These are phyloP conservation scores for Geranomyces michiganensis DNA, from an alignment of 192 early-diverging fungal species.

Conservation along the genomic window DNA sequence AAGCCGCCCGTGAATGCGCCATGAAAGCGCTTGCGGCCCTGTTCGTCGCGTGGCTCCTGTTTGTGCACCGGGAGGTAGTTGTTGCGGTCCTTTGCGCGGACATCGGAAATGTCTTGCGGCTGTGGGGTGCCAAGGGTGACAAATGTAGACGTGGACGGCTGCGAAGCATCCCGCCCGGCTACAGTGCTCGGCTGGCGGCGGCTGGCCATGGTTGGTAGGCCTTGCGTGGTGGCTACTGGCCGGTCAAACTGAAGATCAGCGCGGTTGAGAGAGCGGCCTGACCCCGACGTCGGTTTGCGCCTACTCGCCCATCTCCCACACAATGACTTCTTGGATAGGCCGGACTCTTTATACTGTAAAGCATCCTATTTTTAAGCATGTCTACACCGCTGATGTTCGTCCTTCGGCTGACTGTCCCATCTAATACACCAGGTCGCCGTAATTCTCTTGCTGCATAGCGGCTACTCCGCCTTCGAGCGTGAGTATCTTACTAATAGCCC, in stretches of 20 bases:
- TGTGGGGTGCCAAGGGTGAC: constrained; percentile 47
- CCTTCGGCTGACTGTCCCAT: neutral
- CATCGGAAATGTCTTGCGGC: constrained; percentile 43
- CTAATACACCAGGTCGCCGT: constrained; percentile 22
- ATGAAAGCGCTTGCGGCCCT: constrained; percentile 80
- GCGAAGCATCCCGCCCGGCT: too few species aligned
- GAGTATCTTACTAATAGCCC: too few species aligned
- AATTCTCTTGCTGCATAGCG: constrained; percentile 31
- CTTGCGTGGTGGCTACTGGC: too few species aligned
- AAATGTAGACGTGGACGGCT: neutral
- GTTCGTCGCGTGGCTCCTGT: constrained; percentile 55
- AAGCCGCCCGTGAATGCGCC: constrained; percentile 96
- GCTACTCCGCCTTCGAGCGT: constrained; percentile 43
- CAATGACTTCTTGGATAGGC: constrained; percentile 33
- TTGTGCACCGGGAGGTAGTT: constrained; percentile 50
- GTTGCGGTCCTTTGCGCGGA: constrained; percentile 51
- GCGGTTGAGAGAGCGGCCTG: too few species aligned
- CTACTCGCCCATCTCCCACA: neutral
- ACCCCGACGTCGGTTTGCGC: neutral
- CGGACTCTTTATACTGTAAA: constrained; percentile 24
- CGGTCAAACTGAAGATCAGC: too few species aligned
- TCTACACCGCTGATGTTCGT: neutral
- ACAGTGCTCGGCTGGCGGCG: too few species aligned
- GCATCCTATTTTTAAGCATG: neutral
- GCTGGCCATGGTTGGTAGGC: too few species aligned